Evolutionary conservation across 768 basidiomycete genomes (phyloP).

Genomic region (Panaeolus papilionaceus): DNA sequence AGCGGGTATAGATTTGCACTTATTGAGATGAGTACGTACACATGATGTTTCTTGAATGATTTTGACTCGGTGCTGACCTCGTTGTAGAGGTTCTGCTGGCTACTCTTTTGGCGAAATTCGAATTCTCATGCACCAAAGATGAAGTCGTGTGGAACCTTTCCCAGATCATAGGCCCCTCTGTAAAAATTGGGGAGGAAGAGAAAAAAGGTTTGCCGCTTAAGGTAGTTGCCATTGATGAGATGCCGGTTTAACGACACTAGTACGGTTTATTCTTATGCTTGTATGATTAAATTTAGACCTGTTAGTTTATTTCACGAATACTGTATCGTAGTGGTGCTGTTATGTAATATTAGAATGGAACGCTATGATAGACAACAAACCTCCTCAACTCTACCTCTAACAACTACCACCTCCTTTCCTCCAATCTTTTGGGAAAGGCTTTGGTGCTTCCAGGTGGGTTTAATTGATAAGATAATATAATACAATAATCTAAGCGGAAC

Average conservation of each 20-base stretch:
- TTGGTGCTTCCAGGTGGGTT: conserved; percentile 9
- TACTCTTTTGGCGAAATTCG: conserved; percentile 41
- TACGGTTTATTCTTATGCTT: background rate
- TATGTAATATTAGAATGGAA: conserved; percentile 8
- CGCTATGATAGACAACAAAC: background rate
- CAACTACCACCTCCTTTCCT: background rate
- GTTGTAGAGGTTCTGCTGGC: conserved; percentile 46
- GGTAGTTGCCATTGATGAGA: conserved; percentile 24
- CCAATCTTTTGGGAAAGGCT: background rate
- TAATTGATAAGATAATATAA: conserved; percentile 8
- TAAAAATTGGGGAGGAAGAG: conserved; percentile 36
- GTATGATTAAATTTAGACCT: background rate
- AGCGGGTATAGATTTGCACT: conserved; percentile 62
- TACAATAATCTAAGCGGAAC: conserved; percentile 8
- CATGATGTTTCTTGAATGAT: background rate
- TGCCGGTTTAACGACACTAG: background rate
- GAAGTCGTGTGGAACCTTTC: conserved; percentile 54
- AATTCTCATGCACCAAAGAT: conserved; percentile 42
- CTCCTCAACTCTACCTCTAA: background rate
- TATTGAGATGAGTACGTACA: conserved; percentile 58
- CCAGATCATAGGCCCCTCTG: conserved; percentile 53
- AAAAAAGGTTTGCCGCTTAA: conserved; percentile 44
- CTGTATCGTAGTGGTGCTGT: background rate
- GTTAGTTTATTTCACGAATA: background rate
- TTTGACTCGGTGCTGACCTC: conserved; percentile 9